Conservation (phyloP, 345 rosid genomes). For the Lumnitzera racemosa region DNA sequence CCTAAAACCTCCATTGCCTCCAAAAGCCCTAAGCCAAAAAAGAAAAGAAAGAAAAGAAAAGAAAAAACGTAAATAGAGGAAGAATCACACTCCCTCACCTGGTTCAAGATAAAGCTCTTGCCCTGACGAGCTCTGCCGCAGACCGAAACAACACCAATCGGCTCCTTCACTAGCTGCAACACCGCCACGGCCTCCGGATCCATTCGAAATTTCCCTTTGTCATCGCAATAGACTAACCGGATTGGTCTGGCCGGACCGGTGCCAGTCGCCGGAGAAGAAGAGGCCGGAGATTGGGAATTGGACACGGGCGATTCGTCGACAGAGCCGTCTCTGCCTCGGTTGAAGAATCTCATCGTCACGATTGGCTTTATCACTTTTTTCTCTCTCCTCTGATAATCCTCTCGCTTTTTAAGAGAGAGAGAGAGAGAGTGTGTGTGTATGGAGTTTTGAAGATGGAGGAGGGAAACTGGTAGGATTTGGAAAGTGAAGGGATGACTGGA, state of each 20-base stretch:
- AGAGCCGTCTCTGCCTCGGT: constrained; percentile 31
- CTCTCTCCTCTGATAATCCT: not conserved
- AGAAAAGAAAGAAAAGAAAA: too few species aligned
- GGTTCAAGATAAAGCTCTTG: constrained; percentile 88
- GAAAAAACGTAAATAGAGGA: too few species aligned
- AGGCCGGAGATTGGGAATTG: constrained; percentile 15
- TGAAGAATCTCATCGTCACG: constrained; percentile 35
- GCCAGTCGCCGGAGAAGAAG: constrained; percentile 36
- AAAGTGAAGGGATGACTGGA: too few species aligned
- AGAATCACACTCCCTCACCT: constrained; percentile 30
- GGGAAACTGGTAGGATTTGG: not conserved
- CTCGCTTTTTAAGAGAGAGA: not conserved
- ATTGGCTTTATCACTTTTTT: not conserved
- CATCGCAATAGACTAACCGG: constrained; percentile 80
- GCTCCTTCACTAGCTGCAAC: constrained; percentile 89
- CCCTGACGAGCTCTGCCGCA: constrained; percentile 99
- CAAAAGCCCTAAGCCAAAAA: too few species aligned
- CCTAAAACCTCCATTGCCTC: too few species aligned
- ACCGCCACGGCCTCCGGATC: constrained; percentile 98
- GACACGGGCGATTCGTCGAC: constrained; percentile 28
- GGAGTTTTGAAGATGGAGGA: not conserved
- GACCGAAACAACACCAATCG: constrained; percentile 93
- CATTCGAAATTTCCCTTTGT: constrained; percentile 94
- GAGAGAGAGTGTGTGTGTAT: not conserved
- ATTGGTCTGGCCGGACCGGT: constrained; percentile 97